Evolutionary conservation across 441 rosid species (phyloP).

Genomic region (Populus hybrid): DNA sequence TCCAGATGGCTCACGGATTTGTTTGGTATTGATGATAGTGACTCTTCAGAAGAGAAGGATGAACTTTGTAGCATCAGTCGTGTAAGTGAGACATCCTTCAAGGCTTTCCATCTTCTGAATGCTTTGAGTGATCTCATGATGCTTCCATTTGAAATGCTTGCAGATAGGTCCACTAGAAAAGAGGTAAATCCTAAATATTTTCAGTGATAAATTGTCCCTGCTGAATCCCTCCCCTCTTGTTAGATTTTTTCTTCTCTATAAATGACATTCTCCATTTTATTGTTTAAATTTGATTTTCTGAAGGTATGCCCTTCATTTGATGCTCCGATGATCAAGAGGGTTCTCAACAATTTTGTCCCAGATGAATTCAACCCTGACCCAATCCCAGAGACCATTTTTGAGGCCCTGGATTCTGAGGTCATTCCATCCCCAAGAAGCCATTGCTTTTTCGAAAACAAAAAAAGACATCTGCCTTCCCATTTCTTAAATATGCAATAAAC

Average conservation of each 20-base stretch:
- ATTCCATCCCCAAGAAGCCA: slow-evolving; percentile 12
- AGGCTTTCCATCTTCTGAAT: slow-evolving; percentile 66
- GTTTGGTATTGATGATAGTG: slow-evolving; percentile 64
- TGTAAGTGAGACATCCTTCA: slow-evolving; percentile 47
- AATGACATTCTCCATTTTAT: neutral
- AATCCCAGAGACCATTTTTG: slow-evolving; percentile 62
- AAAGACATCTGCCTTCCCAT: neutral
- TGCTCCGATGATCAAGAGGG: slow-evolving; percentile 57
- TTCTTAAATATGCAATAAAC: neutral
- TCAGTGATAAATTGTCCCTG: neutral
- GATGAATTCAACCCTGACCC: slow-evolving; percentile 92
- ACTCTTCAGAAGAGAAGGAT: slow-evolving; percentile 24
- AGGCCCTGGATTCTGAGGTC: slow-evolving; percentile 76
- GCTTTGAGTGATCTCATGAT: slow-evolving; percentile 95
- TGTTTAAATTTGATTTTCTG: slow-evolving; percentile 14
- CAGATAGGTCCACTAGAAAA: slow-evolving; percentile 62
- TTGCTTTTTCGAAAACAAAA: slow-evolving; percentile 7
- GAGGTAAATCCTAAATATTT: slow-evolving; percentile 43
- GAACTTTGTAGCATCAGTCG: slow-evolving; percentile 28
- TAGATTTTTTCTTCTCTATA: neutral
- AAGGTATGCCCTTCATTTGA: slow-evolving; percentile 85
- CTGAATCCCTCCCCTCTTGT: neutral
- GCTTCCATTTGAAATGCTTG: slow-evolving; percentile 96
- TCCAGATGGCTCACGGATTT: slow-evolving; percentile 93
- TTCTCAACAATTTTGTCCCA: slow-evolving; percentile 71